Percentiles rank a stretch among this genome's conserved stretches.
These are phyloP conservation scores for Letharia columbiana DNA, from an alignment of 495 filamentous ascomycete genomes.

Conservation along the genomic window DNA sequence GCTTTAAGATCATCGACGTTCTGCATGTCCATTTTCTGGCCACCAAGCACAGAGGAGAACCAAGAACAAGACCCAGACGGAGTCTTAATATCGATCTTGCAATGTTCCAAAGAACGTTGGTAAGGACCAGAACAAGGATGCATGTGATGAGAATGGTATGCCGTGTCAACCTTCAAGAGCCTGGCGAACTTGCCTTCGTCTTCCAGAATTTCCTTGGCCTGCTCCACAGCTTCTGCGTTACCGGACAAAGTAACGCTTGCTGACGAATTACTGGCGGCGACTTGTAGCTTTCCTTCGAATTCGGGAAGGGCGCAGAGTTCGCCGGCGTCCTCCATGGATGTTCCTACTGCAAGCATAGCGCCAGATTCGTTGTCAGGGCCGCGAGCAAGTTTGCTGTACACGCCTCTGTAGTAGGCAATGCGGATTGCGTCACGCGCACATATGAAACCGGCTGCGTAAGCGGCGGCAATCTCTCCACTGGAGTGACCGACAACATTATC, in stretches of 20 bases:
- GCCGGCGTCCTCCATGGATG: constrained; percentile 11
- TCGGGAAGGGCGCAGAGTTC: not conserved
- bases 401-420: constrained; percentile 35
- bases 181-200: not conserved
- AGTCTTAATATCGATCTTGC: constrained; percentile 8
- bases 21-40: constrained; percentile 3
- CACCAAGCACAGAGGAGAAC: constrained; percentile 1
- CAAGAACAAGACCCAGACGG: constrained; percentile 1
- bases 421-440: constrained; percentile 33
- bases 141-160: constrained; percentile 52
- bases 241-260: constrained; percentile 30
- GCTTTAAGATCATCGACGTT: constrained; percentile 15
- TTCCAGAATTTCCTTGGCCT: constrained; percentile 7
- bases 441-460: constrained; percentile 48
- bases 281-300: constrained; percentile 12
- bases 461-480: constrained; percentile 54
- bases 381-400: constrained; percentile 1
- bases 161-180: constrained; percentile 9
- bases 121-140: constrained; percentile 35
- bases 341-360: constrained; percentile 17
- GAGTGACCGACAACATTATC: constrained; percentile 50
- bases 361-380: constrained; percentile 27
- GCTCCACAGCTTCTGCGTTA: constrained; percentile 17
- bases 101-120: constrained; percentile 23
- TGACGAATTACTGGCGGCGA: constrained; percentile 29